Evolutionary conservation across 2,329 filamentous ascomycete species (phyloP), one percentile per base, ranked within the genome.

Genomic region (Neofusicoccum umdonicola): DNA sequence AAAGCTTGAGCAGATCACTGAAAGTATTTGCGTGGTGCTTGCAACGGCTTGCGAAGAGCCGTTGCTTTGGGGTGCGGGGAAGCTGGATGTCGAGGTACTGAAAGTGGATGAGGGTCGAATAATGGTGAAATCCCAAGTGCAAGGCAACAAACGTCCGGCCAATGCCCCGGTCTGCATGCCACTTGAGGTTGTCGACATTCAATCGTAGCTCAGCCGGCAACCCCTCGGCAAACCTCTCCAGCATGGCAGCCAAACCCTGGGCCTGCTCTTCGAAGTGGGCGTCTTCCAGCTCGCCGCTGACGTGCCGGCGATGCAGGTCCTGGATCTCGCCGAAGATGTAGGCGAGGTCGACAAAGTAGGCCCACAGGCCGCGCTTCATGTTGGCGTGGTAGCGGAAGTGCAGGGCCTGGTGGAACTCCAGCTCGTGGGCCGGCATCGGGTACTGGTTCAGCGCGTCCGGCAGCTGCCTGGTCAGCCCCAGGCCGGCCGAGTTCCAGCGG

Each of bases 61-160:
- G 65, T 19, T 66, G 56, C 15, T 66, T 65, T 52, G 67, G n/a
- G 66, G 65, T 63, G 2, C 64, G 54, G 35, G 69, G 67, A 4
- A 68, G 67, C 31, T 74, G 70, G 22, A 74, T 71, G 50, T 78
- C 75, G 0, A 83, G 73, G 66, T 80, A 83, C 58, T 79, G 79
- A 65, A 82, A 83, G 69, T 79, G 81, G 4, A 84, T 75, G n/a
- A 83, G 72, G 58, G 81, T 78, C 4, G 76, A 74, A 66, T 79
- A 82, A 68, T 83, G 77, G 57, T 83, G 79, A 65, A 82, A 82
- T 3, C 80, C 80, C 2, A 83, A 69, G 66, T 83, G 79, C 1
- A 83, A 72, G 1, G 79, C 79, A 1, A 79, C 76, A 62, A 82
- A 83, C 19, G 77, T 73, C 4, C 77, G 73, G 3, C 81, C 81